Evolutionary conservation across 148 eudicot genomes (phyloP), one percentile per base, ranked within the genome.

Genomic region (Silene latifolia): DNA sequence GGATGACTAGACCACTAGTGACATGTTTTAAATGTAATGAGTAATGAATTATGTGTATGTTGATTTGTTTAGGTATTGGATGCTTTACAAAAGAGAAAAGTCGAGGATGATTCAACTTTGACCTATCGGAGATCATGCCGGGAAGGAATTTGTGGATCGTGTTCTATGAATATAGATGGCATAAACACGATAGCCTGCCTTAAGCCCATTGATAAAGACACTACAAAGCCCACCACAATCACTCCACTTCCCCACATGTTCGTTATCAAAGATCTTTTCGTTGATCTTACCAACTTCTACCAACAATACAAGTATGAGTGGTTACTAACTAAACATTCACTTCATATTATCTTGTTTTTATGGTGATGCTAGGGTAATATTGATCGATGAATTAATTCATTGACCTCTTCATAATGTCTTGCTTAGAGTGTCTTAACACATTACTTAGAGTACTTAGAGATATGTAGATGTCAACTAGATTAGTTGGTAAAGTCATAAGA

Each of bases 121-220:
- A 88, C 83, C 57, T 91, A 91, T 56, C 81, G 97, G 32, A 84
- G 97, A 78, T 91, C 98, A 7, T 91, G 94, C 35, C 80, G 97
- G 72, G 97, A 93, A 80, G 98, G 98, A 15, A 91, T 89, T 69
- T 93, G 98, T 32, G 97, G 97, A 21, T 91, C 98, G 0, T 91
- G 98, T 74, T 76, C 97, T 0, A 93, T 93, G 97, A 93, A 91
- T 79, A 91, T 93, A 4, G 89, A 91, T 61, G 98, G 97, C 17
- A 76, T 76, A 9, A 93, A 89, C 74, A 91, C 92, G 2, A 93
- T 93, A 48, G 93, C 98, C 3, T 93, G 97, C 69, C 86, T 91
- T 62, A 91, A 87, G 76, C 91, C 94, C 14, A 93, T 93, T 53
- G 90, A 93, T 47, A 8, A 87, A 0, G 77, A 93, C 77, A 85